Conservation (phyloP, 495 filamentous ascomycete species). For the Achaetomiella virescens region DNA sequence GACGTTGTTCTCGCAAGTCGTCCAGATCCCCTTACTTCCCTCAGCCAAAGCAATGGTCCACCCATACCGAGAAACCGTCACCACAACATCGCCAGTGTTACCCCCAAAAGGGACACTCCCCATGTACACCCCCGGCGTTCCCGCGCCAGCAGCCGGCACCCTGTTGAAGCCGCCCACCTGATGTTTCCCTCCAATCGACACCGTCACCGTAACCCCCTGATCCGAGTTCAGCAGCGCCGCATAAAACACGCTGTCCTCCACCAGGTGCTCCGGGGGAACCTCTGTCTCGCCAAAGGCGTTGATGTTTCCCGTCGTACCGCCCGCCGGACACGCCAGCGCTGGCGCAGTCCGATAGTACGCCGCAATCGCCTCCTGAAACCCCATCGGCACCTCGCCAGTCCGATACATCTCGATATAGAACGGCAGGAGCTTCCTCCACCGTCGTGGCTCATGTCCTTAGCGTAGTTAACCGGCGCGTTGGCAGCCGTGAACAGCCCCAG, state of each 20-base stretch:
- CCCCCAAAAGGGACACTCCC: constrained; percentile 18
- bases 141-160: constrained; percentile 7
- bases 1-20: constrained; percentile 11
- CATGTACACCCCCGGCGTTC: constrained; percentile 18
- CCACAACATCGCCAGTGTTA: constrained; percentile 18
- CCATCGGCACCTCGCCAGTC: constrained; percentile 7
- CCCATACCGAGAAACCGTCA: constrained; percentile 13
- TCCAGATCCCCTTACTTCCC: constrained; percentile 13
- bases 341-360: constrained; percentile 19
- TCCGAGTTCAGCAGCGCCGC: constrained; percentile 17
- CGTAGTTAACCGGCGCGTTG: constrained; percentile 20
- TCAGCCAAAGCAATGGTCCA: constrained; percentile 7
- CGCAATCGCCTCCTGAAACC: constrained; percentile 2
- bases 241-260: constrained; percentile 22
- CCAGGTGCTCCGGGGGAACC: constrained; percentile 12
- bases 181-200: constrained; percentile 16
- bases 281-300: constrained; percentile 9
- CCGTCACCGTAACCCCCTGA: constrained; percentile 12
- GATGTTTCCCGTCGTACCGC: constrained; percentile 20
- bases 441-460: constrained; percentile 11
- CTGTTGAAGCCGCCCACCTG: constrained; percentile 3
- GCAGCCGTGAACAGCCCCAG: constrained; percentile 12
- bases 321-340: constrained; percentile 17
- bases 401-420: constrained; percentile 24
- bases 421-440: constrained; percentile 23